Percentiles rank a stretch among this genome's conserved stretches.
phyloP scores from a whole-genome alignment of 2,329 filamentous ascomycete species.

The Aspergillus jensenii region DNA sequence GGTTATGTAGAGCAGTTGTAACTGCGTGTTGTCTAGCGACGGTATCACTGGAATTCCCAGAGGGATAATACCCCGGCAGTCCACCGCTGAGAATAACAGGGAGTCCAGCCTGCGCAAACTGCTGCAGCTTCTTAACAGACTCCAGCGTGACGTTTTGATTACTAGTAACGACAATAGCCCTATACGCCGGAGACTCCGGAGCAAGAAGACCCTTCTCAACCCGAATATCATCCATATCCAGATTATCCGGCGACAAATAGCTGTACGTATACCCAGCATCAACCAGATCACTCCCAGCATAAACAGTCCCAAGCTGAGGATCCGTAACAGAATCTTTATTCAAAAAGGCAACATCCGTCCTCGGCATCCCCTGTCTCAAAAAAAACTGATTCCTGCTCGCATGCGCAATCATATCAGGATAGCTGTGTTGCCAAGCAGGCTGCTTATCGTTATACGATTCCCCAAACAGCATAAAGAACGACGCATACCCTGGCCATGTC shows the following conservation, averaged over 20 bases:
- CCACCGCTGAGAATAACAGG: slow-evolving; percentile 46
- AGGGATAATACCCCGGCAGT: slow-evolving; percentile 25
- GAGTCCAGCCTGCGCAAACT: slow-evolving; percentile 40
- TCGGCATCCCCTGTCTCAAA: background rate
- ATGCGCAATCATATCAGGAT: background rate
- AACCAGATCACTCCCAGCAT: background rate
- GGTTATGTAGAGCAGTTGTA: background rate
- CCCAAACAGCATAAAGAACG: slow-evolving; percentile 47
- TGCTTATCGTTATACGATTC: slow-evolving; percentile 43
- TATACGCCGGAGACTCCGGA: slow-evolving; percentile 41
- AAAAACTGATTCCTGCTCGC: background rate
- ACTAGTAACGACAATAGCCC: slow-evolving; percentile 42
- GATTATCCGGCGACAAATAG: slow-evolving; percentile 48
- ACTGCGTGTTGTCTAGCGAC: too few relatives aligned
- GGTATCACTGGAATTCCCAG: background rate
- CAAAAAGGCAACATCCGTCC: background rate
- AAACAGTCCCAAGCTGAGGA: background rate
- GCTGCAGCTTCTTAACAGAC: slow-evolving; percentile 34
- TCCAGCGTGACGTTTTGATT: slow-evolving; percentile 39
- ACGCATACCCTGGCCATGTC: slow-evolving; percentile 51
- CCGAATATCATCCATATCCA: slow-evolving; percentile 38
- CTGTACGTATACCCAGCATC: background rate
- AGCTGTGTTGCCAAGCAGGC: slow-evolving; percentile 28
- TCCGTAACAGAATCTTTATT: background rate
- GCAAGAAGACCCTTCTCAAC: slow-evolving; percentile 41